Evolutionary conservation across 805 yeast genomes (phyloP), one percentile per base, ranked within the genome.

Genomic region (Schwanniomyces occidentalis): DNA sequence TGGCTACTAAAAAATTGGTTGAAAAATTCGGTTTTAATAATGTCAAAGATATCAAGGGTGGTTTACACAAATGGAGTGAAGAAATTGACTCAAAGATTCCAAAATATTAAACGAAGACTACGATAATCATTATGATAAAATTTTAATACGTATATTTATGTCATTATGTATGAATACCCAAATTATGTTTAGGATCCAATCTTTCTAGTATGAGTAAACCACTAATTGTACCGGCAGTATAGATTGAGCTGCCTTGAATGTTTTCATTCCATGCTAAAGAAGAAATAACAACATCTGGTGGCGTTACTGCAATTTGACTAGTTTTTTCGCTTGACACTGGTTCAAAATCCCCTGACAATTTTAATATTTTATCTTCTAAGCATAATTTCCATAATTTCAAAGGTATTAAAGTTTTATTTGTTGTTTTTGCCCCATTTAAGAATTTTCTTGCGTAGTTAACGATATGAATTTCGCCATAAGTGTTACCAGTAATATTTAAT

Each of bases 21-120:
- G 76, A 75, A 16, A 66, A 69, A 1, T 65, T 75, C 28, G 76
- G 78, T 0, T 59, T 76, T 12, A 38, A 50, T 0, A 57, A 73
- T 13, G 86, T 78, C 0, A 72, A 61, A 33, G 96, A 91, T 54
- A 67, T 91, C 4, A 65, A 55, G 8, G 98, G 98, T 2, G 99
- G 99, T 0, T 62, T 89, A 16, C 64, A 69, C 34, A 71, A 65
- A 43, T 89, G 95, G 85, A 73, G 84, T 34, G 69, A 61, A 10
- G 64, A 66, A 1, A 64, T 86, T 2, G 91, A 89, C 46, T 59
- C 69, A 0, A 43, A 47, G 0, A 67, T 87, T 31, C 95, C 95
- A 8, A 68, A 68, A 25, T 87, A 86, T 48, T 86, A 58, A 48
- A 15, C 6, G 9, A 8, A 12, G 9, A 20, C 22, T 8, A 15